Conservation (phyloP, 148 eudicot species). For the Rhododendron williamsianum region DNA sequence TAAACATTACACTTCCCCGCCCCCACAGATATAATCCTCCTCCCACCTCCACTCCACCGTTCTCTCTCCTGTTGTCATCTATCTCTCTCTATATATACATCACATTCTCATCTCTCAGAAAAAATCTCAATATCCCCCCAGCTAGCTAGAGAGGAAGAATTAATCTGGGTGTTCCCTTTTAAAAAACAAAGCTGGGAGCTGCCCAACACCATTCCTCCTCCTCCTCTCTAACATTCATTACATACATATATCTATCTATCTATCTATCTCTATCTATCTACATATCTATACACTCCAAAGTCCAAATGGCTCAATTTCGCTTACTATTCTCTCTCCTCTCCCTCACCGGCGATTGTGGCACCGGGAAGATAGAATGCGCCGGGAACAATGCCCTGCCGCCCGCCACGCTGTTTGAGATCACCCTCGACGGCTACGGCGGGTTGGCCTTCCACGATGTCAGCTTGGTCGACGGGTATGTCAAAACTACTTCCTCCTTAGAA, state of each 20-base stretch:
- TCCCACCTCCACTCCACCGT: not conserved
- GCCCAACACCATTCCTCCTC: not conserved
- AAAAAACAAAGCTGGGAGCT: not conserved
- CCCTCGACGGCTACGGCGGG: slow-evolving; percentile 43
- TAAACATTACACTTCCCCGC: no score
- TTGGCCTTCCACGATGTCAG: slow-evolving; percentile 71
- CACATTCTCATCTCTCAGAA: not conserved
- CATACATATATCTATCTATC: not conserved
- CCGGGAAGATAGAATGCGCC: slow-evolving; percentile 50
- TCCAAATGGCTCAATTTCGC: slow-evolving; percentile 10
- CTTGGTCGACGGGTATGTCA: slow-evolving; percentile 65
- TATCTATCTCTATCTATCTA: no score
- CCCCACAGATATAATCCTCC: no score
- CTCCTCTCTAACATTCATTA: not conserved
- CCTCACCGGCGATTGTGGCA: slow-evolving; percentile 63
- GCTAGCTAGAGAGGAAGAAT: not conserved
- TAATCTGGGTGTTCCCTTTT: not conserved
- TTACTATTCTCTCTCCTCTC: not conserved
- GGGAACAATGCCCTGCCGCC: slow-evolving; percentile 56
- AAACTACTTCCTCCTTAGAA: not conserved
- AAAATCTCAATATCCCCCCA: not conserved
- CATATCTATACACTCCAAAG: not conserved
- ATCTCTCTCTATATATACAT: not conserved
- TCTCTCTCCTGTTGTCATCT: not conserved
- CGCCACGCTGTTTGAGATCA: slow-evolving; percentile 66